These are phyloP conservation scores for Fonsecaea pugnacius DNA, from an alignment of 2,329 filamentous ascomycete species.

Conservation along the genomic window DNA sequence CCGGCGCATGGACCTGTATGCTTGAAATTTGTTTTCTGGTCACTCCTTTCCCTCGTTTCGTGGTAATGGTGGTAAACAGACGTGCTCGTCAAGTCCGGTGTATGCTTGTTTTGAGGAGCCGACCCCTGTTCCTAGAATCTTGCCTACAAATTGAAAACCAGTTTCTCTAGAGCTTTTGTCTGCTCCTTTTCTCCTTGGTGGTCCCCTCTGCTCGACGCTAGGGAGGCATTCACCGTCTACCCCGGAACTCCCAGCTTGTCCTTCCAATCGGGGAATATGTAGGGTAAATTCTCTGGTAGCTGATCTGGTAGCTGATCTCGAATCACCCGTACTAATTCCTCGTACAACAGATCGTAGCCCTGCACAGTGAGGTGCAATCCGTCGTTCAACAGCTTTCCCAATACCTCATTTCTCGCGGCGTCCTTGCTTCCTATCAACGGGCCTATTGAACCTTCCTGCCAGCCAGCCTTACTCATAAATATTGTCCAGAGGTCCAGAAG, in stretches of 20 bases:
- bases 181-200: not conserved
- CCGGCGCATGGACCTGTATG: constrained; percentile 15
- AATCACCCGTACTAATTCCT: constrained; percentile 59
- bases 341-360: constrained; percentile 62
- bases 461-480: constrained; percentile 69
- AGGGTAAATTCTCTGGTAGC: constrained; percentile 55
- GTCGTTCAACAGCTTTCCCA: constrained; percentile 39
- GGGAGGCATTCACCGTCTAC: not conserved
- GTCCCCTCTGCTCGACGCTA: not conserved
- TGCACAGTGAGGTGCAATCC: constrained; percentile 62
- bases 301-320: constrained; percentile 59
- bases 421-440: constrained; percentile 61
- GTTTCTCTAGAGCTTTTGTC: constrained; percentile 1
- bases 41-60: constrained; percentile 24
- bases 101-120: constrained; percentile 14
- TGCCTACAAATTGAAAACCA: constrained; percentile 26
- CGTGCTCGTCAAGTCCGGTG: constrained; percentile 13
- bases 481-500: constrained; percentile 80
- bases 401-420: constrained; percentile 60
- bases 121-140: constrained; percentile 28
- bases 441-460: constrained; percentile 50
- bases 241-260: constrained; percentile 20
- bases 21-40: constrained; percentile 21
- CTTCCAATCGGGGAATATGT: constrained; percentile 60
- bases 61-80: constrained; percentile 10